Evolutionary conservation across 2,329 filamentous ascomycete species (phyloP).

Genomic region (Botryotinia convoluta): DNA sequence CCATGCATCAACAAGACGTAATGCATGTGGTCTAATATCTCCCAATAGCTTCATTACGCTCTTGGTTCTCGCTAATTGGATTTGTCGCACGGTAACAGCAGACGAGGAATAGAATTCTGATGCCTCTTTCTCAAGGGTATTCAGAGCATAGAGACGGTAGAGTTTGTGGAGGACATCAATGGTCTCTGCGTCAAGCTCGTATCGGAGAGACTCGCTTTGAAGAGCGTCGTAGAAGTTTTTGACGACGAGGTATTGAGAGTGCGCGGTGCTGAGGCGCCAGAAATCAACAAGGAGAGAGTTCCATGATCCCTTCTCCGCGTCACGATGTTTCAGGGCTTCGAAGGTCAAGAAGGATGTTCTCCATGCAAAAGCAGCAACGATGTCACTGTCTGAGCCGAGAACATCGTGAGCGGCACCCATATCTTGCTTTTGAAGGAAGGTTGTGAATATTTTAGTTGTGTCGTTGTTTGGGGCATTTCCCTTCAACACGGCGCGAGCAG

Average conservation of each 20-base stretch:
- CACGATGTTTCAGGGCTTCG: constrained; percentile 70
- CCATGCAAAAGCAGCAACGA: constrained; percentile 75
- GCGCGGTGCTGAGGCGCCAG: constrained; percentile 71
- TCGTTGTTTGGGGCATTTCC: constrained; percentile 65
- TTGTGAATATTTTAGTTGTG: constrained; percentile 63
- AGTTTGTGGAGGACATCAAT: constrained; percentile 60
- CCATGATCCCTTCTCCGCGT: constrained; percentile 73
- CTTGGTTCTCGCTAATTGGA: constrained; percentile 64
- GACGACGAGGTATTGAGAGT: constrained; percentile 74
- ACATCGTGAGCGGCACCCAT: constrained; percentile 73
- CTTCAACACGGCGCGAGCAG: constrained; percentile 66
- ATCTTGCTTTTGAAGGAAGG: constrained; percentile 63
- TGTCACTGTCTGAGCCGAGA: constrained; percentile 65
- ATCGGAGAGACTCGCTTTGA: constrained; percentile 50
- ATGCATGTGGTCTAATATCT: constrained; percentile 70
- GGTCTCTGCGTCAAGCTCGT: constrained; percentile 56
- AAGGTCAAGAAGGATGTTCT: constrained; percentile 72
- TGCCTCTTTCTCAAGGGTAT: constrained; percentile 67
- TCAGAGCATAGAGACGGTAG: constrained; percentile 62
- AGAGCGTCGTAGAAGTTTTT: constrained; percentile 76
- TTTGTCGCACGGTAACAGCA: constrained; percentile 70
- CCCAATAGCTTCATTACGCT: constrained; percentile 67
- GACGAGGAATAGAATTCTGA: constrained; percentile 70
- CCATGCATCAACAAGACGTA: constrained; percentile 71
- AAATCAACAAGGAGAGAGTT: constrained; percentile 77